Percentiles rank a stretch among this genome's conserved stretches.
Evolutionary conservation across 1,284 basidiomycete species (phyloP).

Genomic region (Marasmius oreades): DNA sequence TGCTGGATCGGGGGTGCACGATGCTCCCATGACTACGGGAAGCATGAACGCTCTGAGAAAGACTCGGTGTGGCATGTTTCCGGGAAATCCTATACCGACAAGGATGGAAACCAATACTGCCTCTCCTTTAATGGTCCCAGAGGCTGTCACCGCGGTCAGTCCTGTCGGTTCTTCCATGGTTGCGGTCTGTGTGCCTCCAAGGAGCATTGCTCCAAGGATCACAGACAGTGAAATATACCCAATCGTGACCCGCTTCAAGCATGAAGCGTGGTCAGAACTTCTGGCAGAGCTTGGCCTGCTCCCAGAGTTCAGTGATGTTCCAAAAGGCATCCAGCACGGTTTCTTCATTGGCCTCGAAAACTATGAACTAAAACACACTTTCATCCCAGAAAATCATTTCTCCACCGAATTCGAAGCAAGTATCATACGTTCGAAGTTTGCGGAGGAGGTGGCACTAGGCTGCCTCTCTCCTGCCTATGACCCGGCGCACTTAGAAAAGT

Average conservation of each 20-base stretch:
- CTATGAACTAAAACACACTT: background rate
- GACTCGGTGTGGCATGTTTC: background rate
- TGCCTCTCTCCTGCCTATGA: background rate
- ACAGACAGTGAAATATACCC: background rate
- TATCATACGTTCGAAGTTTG: background rate
- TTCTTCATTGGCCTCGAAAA: background rate
- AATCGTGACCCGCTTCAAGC: background rate
- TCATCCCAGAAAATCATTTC: background rate
- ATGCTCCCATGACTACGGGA: background rate
- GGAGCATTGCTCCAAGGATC: background rate
- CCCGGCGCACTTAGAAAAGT: background rate
- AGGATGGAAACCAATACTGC: background rate
- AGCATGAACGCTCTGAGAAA: background rate
- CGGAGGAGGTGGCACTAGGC: background rate
- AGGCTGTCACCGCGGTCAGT: background rate
- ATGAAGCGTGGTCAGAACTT: too few relatives aligned
- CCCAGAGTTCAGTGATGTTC: background rate
- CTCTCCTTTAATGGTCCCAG: background rate
- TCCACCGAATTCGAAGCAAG: background rate
- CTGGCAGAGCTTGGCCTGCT: background rate
- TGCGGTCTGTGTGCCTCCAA: background rate
- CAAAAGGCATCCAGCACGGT: background rate
- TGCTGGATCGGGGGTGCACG: background rate
- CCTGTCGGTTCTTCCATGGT: background rate
- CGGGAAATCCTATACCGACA: background rate